A percentile compares a stretch with the other conserved stretches of the same genome.
Conservation (phyloP, 179 eudicot species). For the Corrigiola litoralis region DNA sequence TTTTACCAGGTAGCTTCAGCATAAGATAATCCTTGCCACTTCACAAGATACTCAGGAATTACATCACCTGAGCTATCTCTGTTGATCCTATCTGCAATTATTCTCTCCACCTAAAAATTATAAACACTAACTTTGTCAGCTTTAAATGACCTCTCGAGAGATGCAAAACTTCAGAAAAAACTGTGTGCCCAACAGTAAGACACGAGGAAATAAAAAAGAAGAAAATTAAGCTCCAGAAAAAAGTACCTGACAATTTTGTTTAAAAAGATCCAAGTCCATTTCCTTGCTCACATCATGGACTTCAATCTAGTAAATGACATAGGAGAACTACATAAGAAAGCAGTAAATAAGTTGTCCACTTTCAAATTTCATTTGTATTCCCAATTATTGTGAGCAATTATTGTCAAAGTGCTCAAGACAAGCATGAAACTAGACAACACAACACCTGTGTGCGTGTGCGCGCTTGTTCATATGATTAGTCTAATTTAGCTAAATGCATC, state of each 20-base stretch:
- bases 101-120: conserved; percentile 86
- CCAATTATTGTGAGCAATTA: too few species aligned
- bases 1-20: conserved; percentile 98
- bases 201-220: conserved; percentile 5
- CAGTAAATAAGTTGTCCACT: not conserved
- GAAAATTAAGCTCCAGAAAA: not conserved
- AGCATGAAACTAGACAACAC: not conserved
- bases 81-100: conserved; percentile 72
- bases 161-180: too few species aligned
- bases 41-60: conserved; percentile 81
- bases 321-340: conserved; percentile 9
- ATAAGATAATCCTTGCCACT: conserved; percentile 98
- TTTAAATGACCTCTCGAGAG: not conserved
- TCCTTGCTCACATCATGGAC: conserved; percentile 99
- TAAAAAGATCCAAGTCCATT: conserved; percentile 97
- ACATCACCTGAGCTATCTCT: conserved; percentile 58
- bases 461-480: not conserved
- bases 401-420: not conserved
- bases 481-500: too few species aligned
- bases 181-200: too few species aligned
- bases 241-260: conserved; percentile 86
- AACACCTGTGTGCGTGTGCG: not conserved
- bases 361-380: not conserved
- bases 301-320: conserved; percentile 63
- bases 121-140: not conserved